phyloP scores from a whole-genome alignment of 352 stramenopile genomes.

The Phytophthora niederhauseri region DNA sequence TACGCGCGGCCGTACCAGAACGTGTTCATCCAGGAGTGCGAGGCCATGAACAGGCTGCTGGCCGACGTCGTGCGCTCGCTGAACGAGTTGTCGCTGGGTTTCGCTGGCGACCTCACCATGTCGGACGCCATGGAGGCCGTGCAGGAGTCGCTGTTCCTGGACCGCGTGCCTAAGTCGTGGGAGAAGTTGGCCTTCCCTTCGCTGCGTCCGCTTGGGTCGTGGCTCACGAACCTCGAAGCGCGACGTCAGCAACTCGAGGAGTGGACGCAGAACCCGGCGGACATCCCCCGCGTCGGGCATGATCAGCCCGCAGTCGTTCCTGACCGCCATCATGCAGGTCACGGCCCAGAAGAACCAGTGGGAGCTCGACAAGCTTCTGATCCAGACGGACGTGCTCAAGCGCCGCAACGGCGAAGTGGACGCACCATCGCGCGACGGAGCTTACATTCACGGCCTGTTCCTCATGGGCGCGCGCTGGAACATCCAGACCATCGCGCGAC shows the following conservation, averaged over 20 bases:
- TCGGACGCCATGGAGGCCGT: constrained; percentile 97
- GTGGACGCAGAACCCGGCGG: constrained; percentile 96
- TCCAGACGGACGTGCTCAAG: constrained; percentile 97
- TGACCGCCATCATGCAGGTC: constrained; percentile 98
- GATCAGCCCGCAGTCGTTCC: constrained; percentile 97
- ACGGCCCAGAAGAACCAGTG: constrained; percentile 98
- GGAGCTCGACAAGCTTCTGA: constrained; percentile 97
- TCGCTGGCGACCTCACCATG: constrained; percentile 98
- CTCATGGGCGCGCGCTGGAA: constrained; percentile 98
- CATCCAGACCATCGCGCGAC: constrained; percentile 85
- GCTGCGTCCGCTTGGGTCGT: constrained; percentile 90
- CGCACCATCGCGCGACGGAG: constrained; percentile 90
- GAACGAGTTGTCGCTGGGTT: constrained; percentile 96
- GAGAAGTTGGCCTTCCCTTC: constrained; percentile 96
- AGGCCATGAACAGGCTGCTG: constrained; percentile 97
- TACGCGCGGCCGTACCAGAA: constrained; percentile 97
- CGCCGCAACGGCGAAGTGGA: constrained; percentile 92
- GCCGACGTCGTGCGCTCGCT: constrained; percentile 96
- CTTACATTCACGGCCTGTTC: constrained; percentile 95
- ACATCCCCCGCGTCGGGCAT: constrained; percentile 97
- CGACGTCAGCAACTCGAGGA: constrained; percentile 96
- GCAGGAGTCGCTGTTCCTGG: constrained; percentile 94
- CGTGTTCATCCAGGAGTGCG: constrained; percentile 98
- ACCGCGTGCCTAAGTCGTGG: constrained; percentile 94
- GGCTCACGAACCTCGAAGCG: constrained; percentile 94